Evolutionary conservation across 2,329 filamentous ascomycete species (phyloP), one percentile per base, ranked within the genome.

Genomic region (Neofusicoccum laricinum): DNA sequence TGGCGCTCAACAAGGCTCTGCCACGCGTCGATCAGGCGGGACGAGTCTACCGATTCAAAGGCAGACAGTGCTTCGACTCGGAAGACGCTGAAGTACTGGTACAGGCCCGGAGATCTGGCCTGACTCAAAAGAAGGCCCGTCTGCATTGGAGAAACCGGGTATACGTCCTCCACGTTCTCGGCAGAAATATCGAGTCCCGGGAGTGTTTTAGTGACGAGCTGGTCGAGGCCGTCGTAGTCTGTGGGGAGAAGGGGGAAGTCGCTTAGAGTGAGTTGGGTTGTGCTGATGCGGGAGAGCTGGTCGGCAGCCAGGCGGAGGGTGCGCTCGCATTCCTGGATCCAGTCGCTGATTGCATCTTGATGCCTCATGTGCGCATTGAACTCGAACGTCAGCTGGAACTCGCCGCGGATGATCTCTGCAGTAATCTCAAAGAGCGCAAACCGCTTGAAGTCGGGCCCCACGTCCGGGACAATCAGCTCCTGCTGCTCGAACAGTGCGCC

Each of bases 401-500:
- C 72, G 0, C 79, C 81, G 55, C 79, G 76, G n/a, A 80, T 78
- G 2, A 83, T 76, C 59, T 82, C 79, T 1, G 82, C 82, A 0
- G 81, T 82, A 43, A 84, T 82, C 66, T 85, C 83, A 64, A 85
- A 82, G 0, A 85, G 73, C 6, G 77, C 80, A 66, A 82, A 81
- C 3, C 81, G 77, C 12, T 78, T 79, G 3, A 75, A 69, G 41
- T 61, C 41, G 1, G 40, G 57, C 5, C 57, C 57, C 38, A 61
- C 57, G 17, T 63, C 59, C 34, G 50, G 50, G n/a, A 53, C 50
- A 40, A 40, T 40, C 10, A 53, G 50, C 32, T 53, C 34, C 34
- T 40, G 50, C 50, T 53, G 50, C 21, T 43, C 32, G 46, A 63
- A 63, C 32, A 63, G 21, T 15, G 43, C 43, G 14, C 46, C 50